These are phyloP conservation scores for Irpex sp. DNA, from an alignment of 1,284 basidiomycete genomes.

Conservation along the genomic window DNA sequence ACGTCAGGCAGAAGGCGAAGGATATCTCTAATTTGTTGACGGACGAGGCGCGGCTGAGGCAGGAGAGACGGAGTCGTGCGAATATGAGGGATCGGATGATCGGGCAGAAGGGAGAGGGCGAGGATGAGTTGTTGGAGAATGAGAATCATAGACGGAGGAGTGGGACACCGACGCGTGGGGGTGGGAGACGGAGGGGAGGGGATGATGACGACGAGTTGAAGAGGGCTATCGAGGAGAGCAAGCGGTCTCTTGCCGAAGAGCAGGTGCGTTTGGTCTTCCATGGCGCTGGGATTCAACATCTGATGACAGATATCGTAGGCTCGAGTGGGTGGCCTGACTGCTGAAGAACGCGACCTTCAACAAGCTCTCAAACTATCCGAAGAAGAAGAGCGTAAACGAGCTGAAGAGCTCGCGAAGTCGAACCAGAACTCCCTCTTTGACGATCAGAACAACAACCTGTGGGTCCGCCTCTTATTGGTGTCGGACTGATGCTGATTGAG, in stretches of 20 bases:
- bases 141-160: slow-evolving; percentile 38
- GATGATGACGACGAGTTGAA: slow-evolving; percentile 85
- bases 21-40: slow-evolving; percentile 96
- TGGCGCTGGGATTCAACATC: background rate
- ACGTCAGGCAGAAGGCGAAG: slow-evolving; percentile 98
- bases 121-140: slow-evolving; percentile 43
- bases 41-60: slow-evolving; percentile 83
- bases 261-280: slow-evolving; percentile 29
- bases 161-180: slow-evolving; percentile 30
- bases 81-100: slow-evolving; percentile 96
- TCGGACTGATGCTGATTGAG: background rate
- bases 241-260: slow-evolving; percentile 74
- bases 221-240: slow-evolving; percentile 85
- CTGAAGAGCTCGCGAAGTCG: slow-evolving; percentile 67
- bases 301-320: slow-evolving; percentile 20
- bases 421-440: slow-evolving; percentile 84
- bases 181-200: slow-evolving; percentile 30
- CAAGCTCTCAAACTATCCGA: slow-evolving; percentile 81
- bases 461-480: slow-evolving; percentile 19
- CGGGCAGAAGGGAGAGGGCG: slow-evolving; percentile 46
- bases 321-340: slow-evolving; percentile 37
- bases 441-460: slow-evolving; percentile 70
- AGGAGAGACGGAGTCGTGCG: slow-evolving; percentile 83
- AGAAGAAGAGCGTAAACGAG: slow-evolving; percentile 80
- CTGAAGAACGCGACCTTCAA: slow-evolving; percentile 78